Evolutionary conservation across 2,329 filamentous ascomycete species (phyloP).

Genomic region (Teratosphaeria viscida): DNA sequence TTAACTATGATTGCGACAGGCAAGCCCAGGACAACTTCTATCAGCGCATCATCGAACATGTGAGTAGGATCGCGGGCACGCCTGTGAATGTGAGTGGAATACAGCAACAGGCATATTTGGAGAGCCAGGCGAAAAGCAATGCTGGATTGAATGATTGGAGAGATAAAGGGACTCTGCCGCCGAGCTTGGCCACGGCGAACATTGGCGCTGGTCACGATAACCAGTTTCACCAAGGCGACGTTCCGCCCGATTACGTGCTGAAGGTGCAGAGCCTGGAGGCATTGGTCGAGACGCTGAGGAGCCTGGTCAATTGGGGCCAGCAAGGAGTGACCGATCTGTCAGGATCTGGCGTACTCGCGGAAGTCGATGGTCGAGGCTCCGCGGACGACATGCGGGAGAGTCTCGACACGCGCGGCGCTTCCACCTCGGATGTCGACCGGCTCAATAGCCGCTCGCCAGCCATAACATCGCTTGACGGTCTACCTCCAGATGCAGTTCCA

Average conservation of each 20-base stretch:
- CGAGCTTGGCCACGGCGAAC: constrained; percentile 70
- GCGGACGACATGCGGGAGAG: constrained; percentile 58
- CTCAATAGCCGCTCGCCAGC: constrained; percentile 13
- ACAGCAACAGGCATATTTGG: constrained; percentile 80
- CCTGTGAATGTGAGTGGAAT: constrained; percentile 63
- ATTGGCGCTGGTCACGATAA: constrained; percentile 45
- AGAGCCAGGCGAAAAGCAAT: constrained; percentile 51
- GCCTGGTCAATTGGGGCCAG: constrained; percentile 84
- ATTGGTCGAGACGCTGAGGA: constrained; percentile 77
- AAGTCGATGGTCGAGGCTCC: constrained; percentile 39
- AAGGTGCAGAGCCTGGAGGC: constrained; percentile 85
- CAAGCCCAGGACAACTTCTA: constrained; percentile 93
- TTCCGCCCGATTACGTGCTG: constrained; percentile 80
- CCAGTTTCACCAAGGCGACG: constrained; percentile 48
- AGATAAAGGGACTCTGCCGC: constrained; percentile 71
- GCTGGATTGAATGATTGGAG: constrained; percentile 62
- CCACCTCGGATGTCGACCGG: neutral
- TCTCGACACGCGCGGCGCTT: constrained; percentile 52
- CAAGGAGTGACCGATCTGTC: constrained; percentile 47
- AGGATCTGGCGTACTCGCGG: constrained; percentile 29
- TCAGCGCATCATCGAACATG: constrained; percentile 83
- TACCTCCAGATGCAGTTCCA: neutral
- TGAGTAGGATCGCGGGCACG: constrained; percentile 75
- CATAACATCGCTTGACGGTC: neutral
- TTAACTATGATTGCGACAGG: constrained; percentile 96